Conservation (phyloP, 768 basidiomycete species). For the Mycena sanguinolenta region DNA sequence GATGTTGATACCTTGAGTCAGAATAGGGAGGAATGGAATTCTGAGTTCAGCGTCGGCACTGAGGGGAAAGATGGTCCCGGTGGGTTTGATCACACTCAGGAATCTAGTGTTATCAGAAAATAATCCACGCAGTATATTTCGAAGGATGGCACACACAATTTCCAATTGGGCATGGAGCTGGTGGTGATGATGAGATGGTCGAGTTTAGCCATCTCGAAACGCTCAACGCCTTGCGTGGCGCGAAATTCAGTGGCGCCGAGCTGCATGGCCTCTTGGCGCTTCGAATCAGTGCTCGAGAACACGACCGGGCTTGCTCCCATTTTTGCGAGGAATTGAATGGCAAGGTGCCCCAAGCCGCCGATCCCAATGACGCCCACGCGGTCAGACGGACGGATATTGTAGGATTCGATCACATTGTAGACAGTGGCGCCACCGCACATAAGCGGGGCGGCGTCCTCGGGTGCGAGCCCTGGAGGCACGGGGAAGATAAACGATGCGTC, state of each 20-base stretch:
- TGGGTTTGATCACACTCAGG: slow-evolving; percentile 28
- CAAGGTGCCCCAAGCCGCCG: slow-evolving; percentile 56
- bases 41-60: too few species aligned
- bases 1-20: slow-evolving; percentile 20
- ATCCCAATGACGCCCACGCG: slow-evolving; percentile 48
- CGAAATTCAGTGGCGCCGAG: slow-evolving; percentile 53
- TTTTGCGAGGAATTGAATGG: slow-evolving; percentile 53
- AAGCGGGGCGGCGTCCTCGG: slow-evolving; percentile 49
- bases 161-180: slow-evolving; percentile 30
- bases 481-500: slow-evolving; percentile 50
- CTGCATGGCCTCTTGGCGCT: slow-evolving; percentile 47
- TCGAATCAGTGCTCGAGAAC: slow-evolving; percentile 49
- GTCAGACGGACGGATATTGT: slow-evolving; percentile 17
- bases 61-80: slow-evolving; percentile 13
- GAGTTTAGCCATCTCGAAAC: slow-evolving; percentile 44
- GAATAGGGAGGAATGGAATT: slow-evolving; percentile 19
- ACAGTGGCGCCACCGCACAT: slow-evolving; percentile 40
- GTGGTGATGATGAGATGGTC: slow-evolving; percentile 49
- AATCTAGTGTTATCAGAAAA: slow-evolving; percentile 8
- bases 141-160: slow-evolving; percentile 14
- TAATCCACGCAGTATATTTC: not conserved
- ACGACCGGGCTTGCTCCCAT: slow-evolving; percentile 56
- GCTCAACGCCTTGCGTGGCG: slow-evolving; percentile 41
- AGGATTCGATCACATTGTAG: slow-evolving; percentile 18
- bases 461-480: slow-evolving; percentile 47